These are phyloP conservation scores for Fusarium verrucosum DNA, from an alignment of 2,329 filamentous ascomycete genomes.

Conservation along the genomic window DNA sequence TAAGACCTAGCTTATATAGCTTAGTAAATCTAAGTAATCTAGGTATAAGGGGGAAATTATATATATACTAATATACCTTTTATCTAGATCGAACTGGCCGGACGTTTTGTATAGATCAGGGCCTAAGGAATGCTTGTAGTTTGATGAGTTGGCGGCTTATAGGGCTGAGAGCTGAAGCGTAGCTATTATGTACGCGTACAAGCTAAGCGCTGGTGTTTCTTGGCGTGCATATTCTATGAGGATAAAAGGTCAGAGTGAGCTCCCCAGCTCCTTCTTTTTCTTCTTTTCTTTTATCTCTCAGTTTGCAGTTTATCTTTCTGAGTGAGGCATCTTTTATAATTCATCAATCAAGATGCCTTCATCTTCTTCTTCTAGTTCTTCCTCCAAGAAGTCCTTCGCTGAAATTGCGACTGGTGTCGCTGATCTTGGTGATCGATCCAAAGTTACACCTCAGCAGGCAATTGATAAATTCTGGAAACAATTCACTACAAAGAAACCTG, in stretches of 20 bases:
- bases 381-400: slow-evolving; percentile 7
- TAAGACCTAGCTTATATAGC: too few species aligned
- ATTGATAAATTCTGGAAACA: slow-evolving; percentile 79
- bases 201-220: slow-evolving; percentile 2
- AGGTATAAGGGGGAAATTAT: too few species aligned
- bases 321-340: neutral
- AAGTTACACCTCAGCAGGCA: slow-evolving; percentile 70
- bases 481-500: slow-evolving; percentile 75
- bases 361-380: slow-evolving; percentile 13
- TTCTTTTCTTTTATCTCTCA: neutral
- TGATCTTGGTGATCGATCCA: slow-evolving; percentile 41
- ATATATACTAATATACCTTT: too few species aligned
- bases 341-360: slow-evolving; percentile 16
- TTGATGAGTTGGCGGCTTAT: slow-evolving; percentile 26
- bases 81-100: too few species aligned
- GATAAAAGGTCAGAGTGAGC: slow-evolving; percentile 18
- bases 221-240: neutral
- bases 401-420: neutral
- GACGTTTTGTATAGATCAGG: too few species aligned
- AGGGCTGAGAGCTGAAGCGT: slow-evolving; percentile 6
- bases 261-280: neutral
- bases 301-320: neutral
- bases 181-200: neutral
- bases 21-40: too few species aligned
- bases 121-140: neutral